Evolutionary conservation across 139 green algal genomes (phyloP).

Genomic region (Chlorella vulgaris): DNA sequence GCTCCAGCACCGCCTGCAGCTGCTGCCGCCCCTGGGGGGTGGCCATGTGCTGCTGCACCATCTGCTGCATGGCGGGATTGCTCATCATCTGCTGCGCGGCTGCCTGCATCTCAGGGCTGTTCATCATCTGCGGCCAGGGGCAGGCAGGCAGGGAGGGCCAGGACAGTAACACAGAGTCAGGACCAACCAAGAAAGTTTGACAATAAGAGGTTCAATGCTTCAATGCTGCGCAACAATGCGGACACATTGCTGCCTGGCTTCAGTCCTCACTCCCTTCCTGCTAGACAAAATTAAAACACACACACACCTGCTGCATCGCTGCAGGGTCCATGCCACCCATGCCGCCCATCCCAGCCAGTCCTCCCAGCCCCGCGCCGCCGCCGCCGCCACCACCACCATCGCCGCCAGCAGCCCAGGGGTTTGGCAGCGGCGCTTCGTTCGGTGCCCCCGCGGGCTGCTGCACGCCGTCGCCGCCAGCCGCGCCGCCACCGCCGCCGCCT

Average conservation of each 20-base stretch:
- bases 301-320: background rate
- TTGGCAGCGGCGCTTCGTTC: conserved; percentile 91
- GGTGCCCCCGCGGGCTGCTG: conserved; percentile 45
- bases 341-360: conserved; percentile 14
- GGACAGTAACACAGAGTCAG: background rate
- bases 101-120: conserved; percentile 45
- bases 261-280: too few relatives aligned
- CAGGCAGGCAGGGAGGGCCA: background rate
- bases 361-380: background rate
- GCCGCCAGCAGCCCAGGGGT: conserved; percentile 81
- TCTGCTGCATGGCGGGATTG: conserved; percentile 42
- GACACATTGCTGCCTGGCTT: too few relatives aligned
- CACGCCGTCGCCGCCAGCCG: background rate
- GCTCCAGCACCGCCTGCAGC: conserved; percentile 65
- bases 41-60: conserved; percentile 41
- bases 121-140: conserved; percentile 4
- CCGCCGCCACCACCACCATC: background rate
- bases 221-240: too few relatives aligned
- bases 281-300: too few relatives aligned
- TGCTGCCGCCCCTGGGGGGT: conserved; percentile 54
- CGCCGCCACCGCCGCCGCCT: conserved; percentile 9
- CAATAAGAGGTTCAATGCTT: background rate
- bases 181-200: background rate
- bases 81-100: conserved; percentile 77
- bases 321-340: conserved; percentile 7